Evolutionary conservation across 2,329 filamentous ascomycete genomes (phyloP).

Genomic region (Exutisphaerella laricina): DNA sequence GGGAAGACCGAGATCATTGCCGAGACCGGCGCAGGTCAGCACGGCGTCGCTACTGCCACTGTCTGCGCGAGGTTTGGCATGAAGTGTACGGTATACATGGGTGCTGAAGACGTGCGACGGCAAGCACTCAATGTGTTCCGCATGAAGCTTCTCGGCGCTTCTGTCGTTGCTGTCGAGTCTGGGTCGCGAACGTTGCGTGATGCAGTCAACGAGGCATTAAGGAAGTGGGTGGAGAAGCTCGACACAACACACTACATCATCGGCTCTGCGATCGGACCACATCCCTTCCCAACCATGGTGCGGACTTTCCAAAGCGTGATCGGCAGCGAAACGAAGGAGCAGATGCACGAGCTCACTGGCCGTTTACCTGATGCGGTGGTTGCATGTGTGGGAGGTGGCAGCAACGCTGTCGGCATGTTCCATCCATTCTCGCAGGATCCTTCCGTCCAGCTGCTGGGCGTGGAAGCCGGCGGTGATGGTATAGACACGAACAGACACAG

Average conservation of each 20-base stretch:
- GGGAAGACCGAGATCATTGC: conserved; percentile 98
- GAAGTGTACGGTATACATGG: conserved; percentile 98
- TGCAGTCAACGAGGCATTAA: conserved; percentile 88
- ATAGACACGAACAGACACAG: conserved; percentile 79
- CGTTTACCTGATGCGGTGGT: conserved; percentile 95
- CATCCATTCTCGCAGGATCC: conserved; percentile 86
- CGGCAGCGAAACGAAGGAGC: conserved; percentile 85
- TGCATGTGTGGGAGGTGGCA: conserved; percentile 91
- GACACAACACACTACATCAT: conserved; percentile 98
- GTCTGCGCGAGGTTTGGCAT: conserved; percentile 98
- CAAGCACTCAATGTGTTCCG: conserved; percentile 98
- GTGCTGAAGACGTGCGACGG: conserved; percentile 90
- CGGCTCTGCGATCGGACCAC: conserved; percentile 92
- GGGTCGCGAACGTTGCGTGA: conserved; percentile 62
- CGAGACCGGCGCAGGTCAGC: conserved; percentile 94
- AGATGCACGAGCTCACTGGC: conserved; percentile 77
- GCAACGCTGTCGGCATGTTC: conserved; percentile 97
- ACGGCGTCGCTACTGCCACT: conserved; percentile 94
- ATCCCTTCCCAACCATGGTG: conserved; percentile 96
- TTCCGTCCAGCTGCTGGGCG: conserved; percentile 80
- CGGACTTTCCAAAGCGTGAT: conserved; percentile 97
- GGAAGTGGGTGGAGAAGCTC: conserved; percentile 88
- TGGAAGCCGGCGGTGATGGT: conserved; percentile 93
- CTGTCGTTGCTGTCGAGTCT: conserved; percentile 87
- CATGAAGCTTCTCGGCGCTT: conserved; percentile 91